These are phyloP conservation scores for Gynandropsis gynandra DNA, from an alignment of 345 rosid species.

Conservation along the genomic window DNA sequence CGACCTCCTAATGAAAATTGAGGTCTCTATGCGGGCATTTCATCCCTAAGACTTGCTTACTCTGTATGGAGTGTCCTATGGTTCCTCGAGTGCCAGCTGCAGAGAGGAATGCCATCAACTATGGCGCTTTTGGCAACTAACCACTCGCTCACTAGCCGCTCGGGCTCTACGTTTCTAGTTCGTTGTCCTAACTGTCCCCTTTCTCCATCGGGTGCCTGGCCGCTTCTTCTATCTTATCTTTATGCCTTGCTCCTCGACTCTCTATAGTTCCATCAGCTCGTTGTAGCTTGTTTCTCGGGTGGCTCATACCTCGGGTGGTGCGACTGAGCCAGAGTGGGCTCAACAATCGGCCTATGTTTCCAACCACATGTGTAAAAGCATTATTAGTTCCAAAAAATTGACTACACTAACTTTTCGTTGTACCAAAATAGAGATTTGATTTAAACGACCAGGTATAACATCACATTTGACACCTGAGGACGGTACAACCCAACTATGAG, in stretches of 20 bases:
- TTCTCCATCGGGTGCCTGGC: too few relatives aligned
- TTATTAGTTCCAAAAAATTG: too few relatives aligned
- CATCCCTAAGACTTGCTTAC: conserved; percentile 1
- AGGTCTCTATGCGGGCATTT: background rate
- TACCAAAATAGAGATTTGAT: conserved; percentile 3
- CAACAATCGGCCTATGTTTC: too few relatives aligned
- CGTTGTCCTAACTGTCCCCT: background rate
- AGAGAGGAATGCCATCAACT: conserved; percentile 6
- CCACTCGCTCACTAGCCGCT: conserved; percentile 1
- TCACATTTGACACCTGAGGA: conserved; percentile 6
- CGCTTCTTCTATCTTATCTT: conserved; percentile 1
- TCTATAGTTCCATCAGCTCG: background rate
- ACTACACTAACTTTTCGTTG: background rate
- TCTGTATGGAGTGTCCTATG: background rate
- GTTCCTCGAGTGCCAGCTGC: conserved; percentile 6
- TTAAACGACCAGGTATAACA: conserved; percentile 11
- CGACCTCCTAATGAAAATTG: conserved; percentile 6
- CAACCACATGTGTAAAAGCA: too few relatives aligned
- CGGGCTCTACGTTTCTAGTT: conserved; percentile 3
- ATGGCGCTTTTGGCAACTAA: conserved; percentile 7
- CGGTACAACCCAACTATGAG: conserved; percentile 16
- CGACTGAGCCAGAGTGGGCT: too few relatives aligned
- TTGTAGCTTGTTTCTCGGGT: background rate
- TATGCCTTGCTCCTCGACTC: background rate
- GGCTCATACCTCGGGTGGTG: too few relatives aligned